Base-by-base conservation (phyloP, 805 yeast species). In the Clavispora fructus region DNA sequence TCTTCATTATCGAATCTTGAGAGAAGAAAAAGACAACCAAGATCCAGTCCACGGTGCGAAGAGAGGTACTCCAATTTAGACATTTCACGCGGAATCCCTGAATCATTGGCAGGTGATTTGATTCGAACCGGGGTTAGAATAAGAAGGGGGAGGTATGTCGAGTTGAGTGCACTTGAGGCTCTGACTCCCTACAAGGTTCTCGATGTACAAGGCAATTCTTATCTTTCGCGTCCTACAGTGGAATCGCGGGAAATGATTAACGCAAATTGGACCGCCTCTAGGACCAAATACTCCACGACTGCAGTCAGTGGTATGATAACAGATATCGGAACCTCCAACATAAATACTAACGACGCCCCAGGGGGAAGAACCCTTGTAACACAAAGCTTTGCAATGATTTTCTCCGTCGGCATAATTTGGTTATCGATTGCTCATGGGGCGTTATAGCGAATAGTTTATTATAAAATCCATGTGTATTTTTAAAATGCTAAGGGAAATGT, bases 41-140 rank as follows among this genome's bases (percentile, higher is more conserved):
- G 58, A 43, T 44, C 49, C 29, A 55, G 51, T 25, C 45, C 51
- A 40, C 49, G 49, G 30, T 74, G 78, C 51, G 63, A 63, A n/a
- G 43, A 48, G 1, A 33, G 42, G 1, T 74, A 71, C 53, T 52
- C 52, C 1, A 70, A 72, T 48, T 45, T 74, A 8, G 69, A 64
- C 25, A 68, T 72, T 12, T 66, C 74, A 9, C 64, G 59, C 7
- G 75, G 77, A 0, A 54, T 78, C n/a, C 84, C 85, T 13, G 48
- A 54, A 38, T 69, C 67, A 4, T 43, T 67, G 27, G 80, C 78
- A 0, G 60, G 63, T 6, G 67, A 65, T 0, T 58, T 82, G 42
- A 73, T 83, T 35, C 65, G 67, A 27, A 58, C 56, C 9, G 87
- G 88, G 0, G 82, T 78, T 5, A 59, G 66, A 7, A 69, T 66